These are phyloP conservation scores for Monilinia polystroma DNA, from an alignment of 2,329 filamentous ascomycete genomes.

Conservation along the genomic window DNA sequence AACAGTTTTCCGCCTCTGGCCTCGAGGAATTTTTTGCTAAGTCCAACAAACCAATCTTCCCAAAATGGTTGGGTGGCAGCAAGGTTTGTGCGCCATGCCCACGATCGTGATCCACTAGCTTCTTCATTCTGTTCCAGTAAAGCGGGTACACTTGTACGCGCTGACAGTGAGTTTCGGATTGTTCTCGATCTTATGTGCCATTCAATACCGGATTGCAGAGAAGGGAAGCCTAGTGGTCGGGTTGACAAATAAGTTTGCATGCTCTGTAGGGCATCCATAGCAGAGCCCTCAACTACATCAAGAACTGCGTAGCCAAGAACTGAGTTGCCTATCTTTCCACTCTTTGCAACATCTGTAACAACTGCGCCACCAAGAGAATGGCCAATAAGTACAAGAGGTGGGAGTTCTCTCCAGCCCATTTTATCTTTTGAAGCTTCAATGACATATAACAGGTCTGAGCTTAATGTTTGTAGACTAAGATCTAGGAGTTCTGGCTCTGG, in stretches of 20 bases:
- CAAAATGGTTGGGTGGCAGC: constrained; percentile 84
- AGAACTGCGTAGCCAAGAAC: constrained; percentile 85
- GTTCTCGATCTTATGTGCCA: constrained; percentile 93
- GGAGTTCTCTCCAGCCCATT: constrained; percentile 72
- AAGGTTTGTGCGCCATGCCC: constrained; percentile 86
- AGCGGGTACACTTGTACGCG: constrained; percentile 81
- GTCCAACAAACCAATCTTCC: constrained; percentile 87
- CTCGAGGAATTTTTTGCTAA: constrained; percentile 83
- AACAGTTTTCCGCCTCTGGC: constrained; percentile 82
- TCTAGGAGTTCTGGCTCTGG: constrained; percentile 51
- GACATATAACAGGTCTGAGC: constrained; percentile 68
- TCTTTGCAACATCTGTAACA: constrained; percentile 76
- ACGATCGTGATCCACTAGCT: constrained; percentile 42
- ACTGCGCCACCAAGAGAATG: constrained; percentile 93
- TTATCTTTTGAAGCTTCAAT: constrained; percentile 63
- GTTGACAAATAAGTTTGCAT: constrained; percentile 92
- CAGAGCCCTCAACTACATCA: constrained; percentile 93
- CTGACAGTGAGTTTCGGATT: constrained; percentile 78
- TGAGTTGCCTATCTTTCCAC: constrained; percentile 61
- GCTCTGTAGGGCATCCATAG: constrained; percentile 88
- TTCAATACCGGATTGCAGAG: constrained; percentile 76
- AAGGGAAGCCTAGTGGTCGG: constrained; percentile 75
- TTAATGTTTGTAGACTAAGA: constrained; percentile 70
- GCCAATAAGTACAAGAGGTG: constrained; percentile 78
- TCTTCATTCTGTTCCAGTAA: constrained; percentile 58